phyloP scores from a whole-genome alignment of 2,329 filamentous ascomycete species.

The Periconia sp. region DNA sequence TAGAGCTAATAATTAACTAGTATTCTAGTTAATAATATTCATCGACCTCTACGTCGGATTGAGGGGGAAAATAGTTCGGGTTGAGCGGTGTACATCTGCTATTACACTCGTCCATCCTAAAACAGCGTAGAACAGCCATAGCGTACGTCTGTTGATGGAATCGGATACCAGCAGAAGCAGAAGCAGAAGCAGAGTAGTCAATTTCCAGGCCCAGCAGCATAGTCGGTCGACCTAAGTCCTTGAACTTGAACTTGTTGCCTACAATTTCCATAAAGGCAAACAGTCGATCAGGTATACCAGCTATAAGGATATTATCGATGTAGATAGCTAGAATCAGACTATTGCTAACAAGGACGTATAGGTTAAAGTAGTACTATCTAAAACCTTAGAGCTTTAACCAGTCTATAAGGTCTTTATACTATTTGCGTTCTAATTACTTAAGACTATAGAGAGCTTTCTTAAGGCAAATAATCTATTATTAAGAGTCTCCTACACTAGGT shows the following conservation, averaged over 20 bases:
- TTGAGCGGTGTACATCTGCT: constrained; percentile 5
- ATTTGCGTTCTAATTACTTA: constrained; percentile 19
- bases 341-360: constrained; percentile 8
- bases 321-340: constrained; percentile 17
- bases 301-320: constrained; percentile 15
- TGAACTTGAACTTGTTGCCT: constrained; percentile 9
- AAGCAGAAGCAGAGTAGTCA: not conserved
- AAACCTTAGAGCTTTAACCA: constrained; percentile 3
- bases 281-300: constrained; percentile 1
- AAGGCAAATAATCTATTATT: not conserved
- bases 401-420: constrained; percentile 10
- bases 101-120: constrained; percentile 9
- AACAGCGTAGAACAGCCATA: not conserved
- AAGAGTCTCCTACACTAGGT: not conserved
- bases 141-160: constrained; percentile 8
- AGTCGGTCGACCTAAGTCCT: constrained; percentile 9
- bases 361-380: constrained; percentile 2
- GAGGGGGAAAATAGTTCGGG: constrained; percentile 5
- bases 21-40: not conserved
- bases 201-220: constrained; percentile 10
- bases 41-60: not conserved
- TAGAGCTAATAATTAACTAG: constrained; percentile 11
- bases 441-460: constrained; percentile 18
- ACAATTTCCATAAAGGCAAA: not conserved
- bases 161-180: not conserved